Conservation (phyloP, 257 asterid genomes). For the Lycium ferocissimum region DNA sequence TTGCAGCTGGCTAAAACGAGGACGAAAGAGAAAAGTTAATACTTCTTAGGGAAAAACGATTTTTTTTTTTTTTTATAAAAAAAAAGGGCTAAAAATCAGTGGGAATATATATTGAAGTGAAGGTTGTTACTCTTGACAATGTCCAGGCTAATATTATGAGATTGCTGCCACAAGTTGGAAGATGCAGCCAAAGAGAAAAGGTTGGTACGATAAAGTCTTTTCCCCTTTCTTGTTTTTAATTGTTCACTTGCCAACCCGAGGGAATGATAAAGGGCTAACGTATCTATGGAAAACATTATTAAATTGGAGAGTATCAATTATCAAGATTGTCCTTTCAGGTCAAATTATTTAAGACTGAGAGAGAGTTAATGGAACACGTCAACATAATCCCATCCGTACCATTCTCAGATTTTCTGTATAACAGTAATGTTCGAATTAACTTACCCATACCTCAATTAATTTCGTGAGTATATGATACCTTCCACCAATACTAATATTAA, state of each 20-base stretch:
- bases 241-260: not conserved
- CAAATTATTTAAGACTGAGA: not conserved
- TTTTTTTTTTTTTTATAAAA: not conserved
- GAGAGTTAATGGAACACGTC: slow-evolving; percentile 23
- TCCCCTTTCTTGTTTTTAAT: not conserved
- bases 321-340: slow-evolving; percentile 18
- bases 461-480: no score
- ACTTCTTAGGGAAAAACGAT: not conserved
- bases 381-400: slow-evolving; percentile 5
- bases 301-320: slow-evolving; percentile 26
- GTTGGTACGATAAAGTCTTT: not conserved
- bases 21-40: not conserved
- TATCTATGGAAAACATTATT: not conserved
- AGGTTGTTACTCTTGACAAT: not conserved
- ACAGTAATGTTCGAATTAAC: not conserved
- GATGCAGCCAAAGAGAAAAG: slow-evolving; percentile 13
- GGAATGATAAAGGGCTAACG: slow-evolving; percentile 17
- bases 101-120: not conserved
- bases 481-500: no score
- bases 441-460: no score
- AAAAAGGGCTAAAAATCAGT: no score
- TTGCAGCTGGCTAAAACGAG: not conserved
- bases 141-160: not conserved
- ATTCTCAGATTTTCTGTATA: not conserved
- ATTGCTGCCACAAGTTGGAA: slow-evolving; percentile 1